phyloP scores from a whole-genome alignment of 495 filamentous ascomycete genomes.

The Penicillium tannophilum region DNA sequence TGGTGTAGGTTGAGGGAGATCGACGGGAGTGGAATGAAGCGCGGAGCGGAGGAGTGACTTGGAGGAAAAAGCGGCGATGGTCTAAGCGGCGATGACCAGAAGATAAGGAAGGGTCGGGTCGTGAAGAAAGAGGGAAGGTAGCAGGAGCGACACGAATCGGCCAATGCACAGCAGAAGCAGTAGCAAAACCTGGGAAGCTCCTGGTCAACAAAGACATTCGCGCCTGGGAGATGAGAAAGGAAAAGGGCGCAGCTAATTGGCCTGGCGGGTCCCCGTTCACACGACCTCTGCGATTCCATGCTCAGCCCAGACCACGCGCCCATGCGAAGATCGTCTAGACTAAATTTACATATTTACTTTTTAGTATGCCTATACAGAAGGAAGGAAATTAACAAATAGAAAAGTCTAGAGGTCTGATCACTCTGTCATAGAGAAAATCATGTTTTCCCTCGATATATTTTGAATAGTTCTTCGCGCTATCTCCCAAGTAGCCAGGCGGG shows the following conservation, averaged over 20 bases:
- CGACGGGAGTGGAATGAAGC: constrained; percentile 11
- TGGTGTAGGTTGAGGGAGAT: constrained; percentile 28
- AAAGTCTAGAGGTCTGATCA: not conserved
- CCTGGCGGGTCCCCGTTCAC: constrained; percentile 13
- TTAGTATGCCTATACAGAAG: not conserved
- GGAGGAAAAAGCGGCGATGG: constrained; percentile 7
- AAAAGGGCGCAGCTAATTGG: constrained; percentile 18
- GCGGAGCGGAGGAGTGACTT: constrained; percentile 9
- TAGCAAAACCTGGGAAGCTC: constrained; percentile 11
- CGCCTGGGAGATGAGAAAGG: constrained; percentile 15
- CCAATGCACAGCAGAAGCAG: constrained; percentile 16
- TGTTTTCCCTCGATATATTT: not conserved
- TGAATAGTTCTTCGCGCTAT: not conserved
- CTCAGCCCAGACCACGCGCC: constrained; percentile 17
- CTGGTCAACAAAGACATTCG: constrained; percentile 24
- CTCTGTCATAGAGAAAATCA: not conserved
- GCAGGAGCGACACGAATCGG: constrained; percentile 3
- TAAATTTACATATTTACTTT: constrained; percentile 1
- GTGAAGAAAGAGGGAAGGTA: constrained; percentile 5
- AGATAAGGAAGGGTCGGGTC: not conserved
- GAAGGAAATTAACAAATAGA: not conserved
- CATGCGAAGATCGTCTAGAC: not conserved
- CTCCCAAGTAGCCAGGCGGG: not conserved
- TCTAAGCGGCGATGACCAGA: not conserved
- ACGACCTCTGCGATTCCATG: constrained; percentile 22